These are phyloP conservation scores for Perkinsus olseni DNA, from an alignment of 169 alveolate species.

Conservation along the genomic window DNA sequence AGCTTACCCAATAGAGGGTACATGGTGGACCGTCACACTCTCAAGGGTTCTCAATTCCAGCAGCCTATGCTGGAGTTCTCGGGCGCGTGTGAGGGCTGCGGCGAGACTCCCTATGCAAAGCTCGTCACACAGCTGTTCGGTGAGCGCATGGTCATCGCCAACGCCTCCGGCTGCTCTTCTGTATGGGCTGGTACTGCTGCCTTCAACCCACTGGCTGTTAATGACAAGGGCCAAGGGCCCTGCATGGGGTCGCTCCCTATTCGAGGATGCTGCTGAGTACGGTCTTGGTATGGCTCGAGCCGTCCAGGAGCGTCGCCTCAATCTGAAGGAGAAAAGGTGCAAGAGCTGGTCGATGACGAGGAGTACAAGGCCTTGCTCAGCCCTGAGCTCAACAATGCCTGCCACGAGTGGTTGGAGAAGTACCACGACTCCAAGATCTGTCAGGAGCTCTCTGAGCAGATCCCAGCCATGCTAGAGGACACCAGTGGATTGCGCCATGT, in stretches of 20 bases:
- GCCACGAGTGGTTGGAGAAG: conserved; percentile 24
- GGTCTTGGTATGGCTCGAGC: conserved; percentile 49
- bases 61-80: conserved; percentile 51
- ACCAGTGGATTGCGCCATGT: not conserved
- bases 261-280: conserved; percentile 57
- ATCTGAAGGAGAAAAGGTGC: conserved; percentile 9
- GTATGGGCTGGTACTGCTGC: conserved; percentile 57
- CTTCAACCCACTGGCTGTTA: conserved; percentile 37
- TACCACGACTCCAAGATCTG: conserved; percentile 19
- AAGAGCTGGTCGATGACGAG: conserved; percentile 14
- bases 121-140: conserved; percentile 48
- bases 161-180: conserved; percentile 55
- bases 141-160: conserved; percentile 48
- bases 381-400: not conserved
- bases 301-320: conserved; percentile 7
- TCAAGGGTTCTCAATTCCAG: conserved; percentile 49
- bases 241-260: conserved; percentile 55
- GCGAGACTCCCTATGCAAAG: conserved; percentile 56
- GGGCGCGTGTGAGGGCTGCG: conserved; percentile 60
- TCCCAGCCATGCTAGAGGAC: conserved; percentile 21
- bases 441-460: conserved; percentile 22
- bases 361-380: not conserved
- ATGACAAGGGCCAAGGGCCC: conserved; percentile 50
- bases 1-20: conserved; percentile 35
- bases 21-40: conserved; percentile 39